Percentiles rank a stretch among this genome's conserved stretches.
These are phyloP conservation scores for Bjerkandera adusta DNA, from an alignment of 1,284 basidiomycete genomes.

Conservation along the genomic window DNA sequence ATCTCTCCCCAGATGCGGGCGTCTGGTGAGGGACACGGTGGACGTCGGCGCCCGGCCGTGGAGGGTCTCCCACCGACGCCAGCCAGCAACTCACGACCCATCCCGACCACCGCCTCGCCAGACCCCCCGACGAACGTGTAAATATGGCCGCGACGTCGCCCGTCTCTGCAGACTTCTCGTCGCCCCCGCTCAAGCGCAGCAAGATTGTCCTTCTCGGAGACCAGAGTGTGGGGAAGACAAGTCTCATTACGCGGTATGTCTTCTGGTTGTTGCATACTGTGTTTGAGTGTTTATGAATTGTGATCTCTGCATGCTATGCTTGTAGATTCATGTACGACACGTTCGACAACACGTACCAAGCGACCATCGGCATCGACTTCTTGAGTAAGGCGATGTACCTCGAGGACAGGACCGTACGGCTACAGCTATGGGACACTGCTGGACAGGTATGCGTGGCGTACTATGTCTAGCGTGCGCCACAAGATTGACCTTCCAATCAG, in stretches of 20 bases:
- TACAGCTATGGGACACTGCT: conserved; percentile 99
- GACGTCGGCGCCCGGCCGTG: too few relatives aligned
- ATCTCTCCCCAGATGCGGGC: too few relatives aligned
- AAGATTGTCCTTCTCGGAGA: conserved; percentile 95
- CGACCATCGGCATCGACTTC: conserved; percentile 99
- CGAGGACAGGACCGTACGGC: conserved; percentile 95
- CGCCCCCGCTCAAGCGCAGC: conserved; percentile 88
- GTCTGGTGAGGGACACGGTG: too few relatives aligned
- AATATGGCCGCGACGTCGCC: conserved; percentile 52
- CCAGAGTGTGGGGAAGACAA: conserved; percentile 95
- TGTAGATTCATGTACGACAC: conserved; percentile 98
- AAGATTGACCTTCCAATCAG: conserved; percentile 37
- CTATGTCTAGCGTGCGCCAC: neutral
- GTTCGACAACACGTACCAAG: conserved; percentile 99
- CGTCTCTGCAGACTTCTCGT: conserved; percentile 78
- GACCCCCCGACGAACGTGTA: too few relatives aligned
- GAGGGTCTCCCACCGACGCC: too few relatives aligned
- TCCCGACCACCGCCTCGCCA: neutral
- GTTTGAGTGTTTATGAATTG: neutral
- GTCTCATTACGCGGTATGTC: conserved; percentile 89
- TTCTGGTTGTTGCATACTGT: neutral
- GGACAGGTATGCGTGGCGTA: conserved; percentile 68
- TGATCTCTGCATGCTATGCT: neutral
- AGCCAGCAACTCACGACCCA: neutral
- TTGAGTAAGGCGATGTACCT: conserved; percentile 99